phyloP scores from a whole-genome alignment of 2,329 filamentous ascomycete species.

The Fusarium fujikuroi region DNA sequence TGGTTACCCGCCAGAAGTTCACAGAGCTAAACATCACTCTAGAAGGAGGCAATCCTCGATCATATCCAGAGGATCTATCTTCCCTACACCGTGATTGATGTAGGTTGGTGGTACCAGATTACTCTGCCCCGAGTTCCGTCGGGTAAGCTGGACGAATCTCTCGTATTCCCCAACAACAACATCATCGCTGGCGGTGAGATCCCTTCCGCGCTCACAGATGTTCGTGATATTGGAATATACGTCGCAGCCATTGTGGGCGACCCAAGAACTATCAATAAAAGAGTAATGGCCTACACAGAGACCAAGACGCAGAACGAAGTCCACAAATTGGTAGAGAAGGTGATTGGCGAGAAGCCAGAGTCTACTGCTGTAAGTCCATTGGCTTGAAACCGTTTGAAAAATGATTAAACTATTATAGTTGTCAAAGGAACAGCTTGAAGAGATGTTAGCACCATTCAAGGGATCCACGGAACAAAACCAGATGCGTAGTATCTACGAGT shows the following conservation, averaged over 20 bases:
- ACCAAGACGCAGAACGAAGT: conserved; percentile 9
- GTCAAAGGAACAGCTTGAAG: background rate
- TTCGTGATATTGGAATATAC: conserved; percentile 7
- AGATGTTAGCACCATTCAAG: background rate
- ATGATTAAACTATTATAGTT: background rate
- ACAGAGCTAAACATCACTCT: background rate
- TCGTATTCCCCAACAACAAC: conserved; percentile 6
- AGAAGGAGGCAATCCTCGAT: conserved; percentile 63
- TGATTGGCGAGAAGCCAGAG: conserved; percentile 9
- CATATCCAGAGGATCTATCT: conserved; percentile 59
- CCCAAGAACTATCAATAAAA: conserved; percentile 4
- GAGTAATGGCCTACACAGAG: conserved; percentile 3
- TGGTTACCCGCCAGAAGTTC: rapidly evolving
- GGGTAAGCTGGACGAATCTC: background rate
- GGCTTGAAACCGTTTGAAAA: rapidly evolving
- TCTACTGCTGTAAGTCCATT: background rate
- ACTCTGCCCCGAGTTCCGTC: conserved; percentile 2
- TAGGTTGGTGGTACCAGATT: conserved; percentile 20
- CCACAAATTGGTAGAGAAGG: background rate
- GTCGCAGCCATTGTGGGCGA: conserved; percentile 5
- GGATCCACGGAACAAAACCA: background rate
- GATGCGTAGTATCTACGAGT: background rate
- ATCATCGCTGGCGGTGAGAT: background rate
- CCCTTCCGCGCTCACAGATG: background rate
- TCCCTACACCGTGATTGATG: conserved; percentile 57